Evolutionary conservation across 2,329 filamentous ascomycete genomes (phyloP), one percentile per base, ranked within the genome.

Genomic region (Microcera coccophila): DNA sequence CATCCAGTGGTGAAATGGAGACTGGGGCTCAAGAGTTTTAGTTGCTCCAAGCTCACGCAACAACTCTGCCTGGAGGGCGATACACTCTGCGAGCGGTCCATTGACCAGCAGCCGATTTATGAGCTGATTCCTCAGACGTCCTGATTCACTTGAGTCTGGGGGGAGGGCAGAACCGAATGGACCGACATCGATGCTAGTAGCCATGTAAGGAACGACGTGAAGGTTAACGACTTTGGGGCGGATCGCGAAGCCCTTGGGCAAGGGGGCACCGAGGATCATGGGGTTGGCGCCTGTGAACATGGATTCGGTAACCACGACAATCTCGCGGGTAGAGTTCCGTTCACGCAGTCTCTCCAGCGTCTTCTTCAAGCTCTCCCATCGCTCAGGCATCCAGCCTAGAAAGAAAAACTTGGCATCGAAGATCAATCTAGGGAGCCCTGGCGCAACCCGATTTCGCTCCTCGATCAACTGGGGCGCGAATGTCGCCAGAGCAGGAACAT

Each of bases 241-340:
- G 15, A 42, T 59, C 44, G 45, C 49, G 50, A 55, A 75, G 15
- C 58, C 71, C 53, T 50, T 58, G 12, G 57, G 70, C 43, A 65
- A 58, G 3, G 68, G 62, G 2, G 63, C 64, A 3, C 70, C 69
- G 21, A 61, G 52, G 2, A 53, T 49, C 38, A 71, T 62, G 0
- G 72, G 69, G 1, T 64, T 46, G 10, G 61, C 48, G 0, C 68
- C 71, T 41, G 63, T 56, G 34, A 63, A 68, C 3, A 62, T 53
- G 3, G 60, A 55, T 50, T 77, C 74, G 24, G 61, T 60, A n/a
- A 76, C 39, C 11, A 73, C 55, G 16, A 77, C 47, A 20, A 76
- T 60, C 21, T 70, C 59, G 8, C 66, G 60, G 4, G 46, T 48
- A 3, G 64, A 62, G 22, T 68, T 57, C 2, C 58, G 42, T 7